Evolutionary conservation across 352 stramenopile genomes (phyloP).

Genomic region (Phytophthora rubi): DNA sequence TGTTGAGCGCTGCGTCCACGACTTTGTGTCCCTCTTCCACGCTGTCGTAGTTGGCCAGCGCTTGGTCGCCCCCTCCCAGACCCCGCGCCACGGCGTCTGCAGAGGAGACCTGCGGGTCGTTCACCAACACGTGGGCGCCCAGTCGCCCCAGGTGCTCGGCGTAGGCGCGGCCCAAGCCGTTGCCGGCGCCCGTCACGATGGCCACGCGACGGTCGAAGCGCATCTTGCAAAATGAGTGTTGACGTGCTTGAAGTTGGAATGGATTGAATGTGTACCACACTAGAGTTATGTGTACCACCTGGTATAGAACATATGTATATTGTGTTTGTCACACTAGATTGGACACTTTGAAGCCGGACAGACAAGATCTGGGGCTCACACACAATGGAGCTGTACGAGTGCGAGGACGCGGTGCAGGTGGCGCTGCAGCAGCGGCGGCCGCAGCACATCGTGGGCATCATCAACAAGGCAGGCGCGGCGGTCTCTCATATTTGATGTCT

Average conservation of each 20-base stretch:
- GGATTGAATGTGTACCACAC: neutral
- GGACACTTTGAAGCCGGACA: constrained; percentile 18
- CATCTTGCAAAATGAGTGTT: constrained; percentile 28
- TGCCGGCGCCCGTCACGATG: constrained; percentile 87
- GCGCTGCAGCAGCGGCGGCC: constrained; percentile 77
- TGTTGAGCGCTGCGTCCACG: constrained; percentile 84
- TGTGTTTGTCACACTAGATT: too few species aligned
- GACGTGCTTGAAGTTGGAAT: neutral
- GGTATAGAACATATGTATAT: too few species aligned
- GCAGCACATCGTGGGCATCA: constrained; percentile 70
- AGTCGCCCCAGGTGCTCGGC: constrained; percentile 73
- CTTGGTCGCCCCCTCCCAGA: constrained; percentile 56
- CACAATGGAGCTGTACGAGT: constrained; percentile 78
- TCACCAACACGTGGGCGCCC: constrained; percentile 83
- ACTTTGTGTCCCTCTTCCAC: constrained; percentile 77
- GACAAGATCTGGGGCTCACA: neutral
- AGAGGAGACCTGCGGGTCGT: constrained; percentile 68
- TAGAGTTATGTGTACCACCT: too few species aligned
- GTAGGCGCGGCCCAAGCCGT: constrained; percentile 86
- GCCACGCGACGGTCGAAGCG: constrained; percentile 74
- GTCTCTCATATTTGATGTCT: constrained; percentile 4
- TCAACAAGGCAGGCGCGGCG: constrained; percentile 66
- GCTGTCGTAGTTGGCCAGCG: constrained; percentile 79
- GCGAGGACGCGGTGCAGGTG: constrained; percentile 78
- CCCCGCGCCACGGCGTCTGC: constrained; percentile 66